Evolutionary conservation across 768 basidiomycete genomes (phyloP).

Genomic region (Mycena capillaripes): DNA sequence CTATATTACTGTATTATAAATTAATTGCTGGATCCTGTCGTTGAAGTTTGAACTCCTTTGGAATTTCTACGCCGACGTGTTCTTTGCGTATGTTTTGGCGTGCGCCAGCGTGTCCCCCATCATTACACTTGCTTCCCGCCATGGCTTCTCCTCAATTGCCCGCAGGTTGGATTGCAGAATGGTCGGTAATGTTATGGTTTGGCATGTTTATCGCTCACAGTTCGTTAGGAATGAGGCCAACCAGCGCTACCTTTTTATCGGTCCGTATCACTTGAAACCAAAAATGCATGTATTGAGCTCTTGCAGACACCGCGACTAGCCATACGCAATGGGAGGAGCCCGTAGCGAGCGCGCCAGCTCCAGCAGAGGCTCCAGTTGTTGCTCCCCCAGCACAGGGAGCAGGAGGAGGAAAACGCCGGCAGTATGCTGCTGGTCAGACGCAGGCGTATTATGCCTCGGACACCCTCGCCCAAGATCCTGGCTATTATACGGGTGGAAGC

Average conservation of each 20-base stretch:
- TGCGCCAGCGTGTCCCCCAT: slow-evolving; percentile 37
- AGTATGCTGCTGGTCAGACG: slow-evolving; percentile 95
- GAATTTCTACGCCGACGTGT: slow-evolving; percentile 20
- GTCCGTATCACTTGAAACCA: slow-evolving; percentile 61
- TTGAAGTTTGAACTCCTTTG: too few relatives aligned
- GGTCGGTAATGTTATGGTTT: slow-evolving; percentile 57
- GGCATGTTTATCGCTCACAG: background rate
- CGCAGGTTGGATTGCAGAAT: slow-evolving; percentile 94
- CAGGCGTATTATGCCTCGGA: slow-evolving; percentile 82
- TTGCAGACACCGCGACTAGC: slow-evolving; percentile 84
- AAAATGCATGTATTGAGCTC: slow-evolving; percentile 36
- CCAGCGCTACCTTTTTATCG: slow-evolving; percentile 91
- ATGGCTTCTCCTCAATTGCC: slow-evolving; percentile 79
- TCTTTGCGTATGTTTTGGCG: slow-evolving; percentile 33
- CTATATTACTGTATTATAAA: slow-evolving; percentile 20
- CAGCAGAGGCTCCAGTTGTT: slow-evolving; percentile 53
- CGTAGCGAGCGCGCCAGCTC: slow-evolving; percentile 50
- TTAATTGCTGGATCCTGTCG: too few relatives aligned
- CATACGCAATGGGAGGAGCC: slow-evolving; percentile 94
- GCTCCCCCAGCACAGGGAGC: slow-evolving; percentile 60
- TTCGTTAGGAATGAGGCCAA: slow-evolving; percentile 79
- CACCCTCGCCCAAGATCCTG: slow-evolving; percentile 57
- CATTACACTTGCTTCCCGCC: slow-evolving; percentile 36
- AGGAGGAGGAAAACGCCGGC: slow-evolving; percentile 75
- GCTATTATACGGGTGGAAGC: slow-evolving; percentile 55